Base-by-base conservation (phyloP, 192 early-diverging fungal genomes). In the Backusella psychrophila region DNA sequence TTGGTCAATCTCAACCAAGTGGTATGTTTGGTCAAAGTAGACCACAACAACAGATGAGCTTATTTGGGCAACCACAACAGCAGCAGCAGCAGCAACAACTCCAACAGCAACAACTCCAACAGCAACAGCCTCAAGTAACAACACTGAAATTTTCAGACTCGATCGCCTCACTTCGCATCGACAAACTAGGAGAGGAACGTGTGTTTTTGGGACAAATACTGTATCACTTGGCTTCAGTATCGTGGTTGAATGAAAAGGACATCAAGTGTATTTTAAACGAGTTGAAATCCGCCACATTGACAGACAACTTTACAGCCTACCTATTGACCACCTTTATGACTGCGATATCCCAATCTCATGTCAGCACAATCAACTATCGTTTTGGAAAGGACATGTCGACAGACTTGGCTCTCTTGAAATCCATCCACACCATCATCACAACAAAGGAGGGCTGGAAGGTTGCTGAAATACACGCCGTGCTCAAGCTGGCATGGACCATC, bases 401-500 rank as follows among this genome's bases (percentile, higher is more conserved):
- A 75, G 65, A 77, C 41, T 19, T 66, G 46, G 31, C 41, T 70
- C 3, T 77, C 29, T n/a, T 81, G 56, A 73, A 78, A 75, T 33
- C 42, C 21, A 8, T 85, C 71, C 69, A 85, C 73, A 69, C 59
- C 17, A 66, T 49, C 9, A 77, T 71, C 4, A 63, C 23, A 63
- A 72, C 71, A 34, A 69, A 69, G 21, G 52, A 75, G 23, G 8
- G 42, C 14, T 88, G 87, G 87, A 82, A 82, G 39, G 82, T 85
- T 0, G 65, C 79, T 11, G 80, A 78, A 11, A 78, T 86, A 39
- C 71, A 75, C 23, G 69, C 80, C 12, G 74, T 69, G 3, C 77
- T 91, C 19, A 75, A 85, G 69, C 80, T 92, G 19, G 90, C 91
- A 77, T 91, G 91, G 88, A 69, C 83, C 34, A 74, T 90, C 31